These are phyloP conservation scores for Beauveria brongniartii DNA, from an alignment of 2,329 filamentous ascomycete genomes.

Conservation along the genomic window DNA sequence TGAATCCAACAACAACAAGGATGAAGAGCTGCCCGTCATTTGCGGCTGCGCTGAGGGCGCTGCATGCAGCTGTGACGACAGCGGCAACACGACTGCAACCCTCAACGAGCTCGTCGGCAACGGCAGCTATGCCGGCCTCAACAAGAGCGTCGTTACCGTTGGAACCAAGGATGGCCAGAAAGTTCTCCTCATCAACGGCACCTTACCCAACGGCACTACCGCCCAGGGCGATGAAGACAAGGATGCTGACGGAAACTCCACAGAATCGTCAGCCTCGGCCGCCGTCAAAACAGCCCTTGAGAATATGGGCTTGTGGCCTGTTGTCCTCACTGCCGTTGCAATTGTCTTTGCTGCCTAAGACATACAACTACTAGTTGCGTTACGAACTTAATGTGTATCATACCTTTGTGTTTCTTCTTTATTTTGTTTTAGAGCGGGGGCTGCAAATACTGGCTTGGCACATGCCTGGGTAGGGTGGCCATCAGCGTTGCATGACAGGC, in stretches of 20 bases:
- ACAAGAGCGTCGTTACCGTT: constrained; percentile 55
- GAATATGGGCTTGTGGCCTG: constrained; percentile 42
- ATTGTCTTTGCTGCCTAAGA: constrained; percentile 35
- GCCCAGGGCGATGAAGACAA: constrained; percentile 26
- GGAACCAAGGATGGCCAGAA: constrained; percentile 53
- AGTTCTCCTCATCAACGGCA: constrained; percentile 68
- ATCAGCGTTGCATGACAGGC: neutral
- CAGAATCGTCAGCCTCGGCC: constrained; percentile 22
- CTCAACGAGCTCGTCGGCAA: constrained; percentile 57
- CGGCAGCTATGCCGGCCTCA: constrained; percentile 50
- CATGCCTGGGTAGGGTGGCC: neutral
- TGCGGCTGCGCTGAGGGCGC: constrained; percentile 43
- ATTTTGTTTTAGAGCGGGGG: neutral
- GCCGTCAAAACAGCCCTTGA: constrained; percentile 27
- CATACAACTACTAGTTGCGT: neutral
- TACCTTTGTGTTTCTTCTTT: neutral
- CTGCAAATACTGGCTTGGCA: neutral
- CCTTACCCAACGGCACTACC: constrained; percentile 60
- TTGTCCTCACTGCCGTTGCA: constrained; percentile 34
- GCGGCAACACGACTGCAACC: constrained; percentile 45
- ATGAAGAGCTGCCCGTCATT: constrained; percentile 28
- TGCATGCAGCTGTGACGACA: constrained; percentile 62
- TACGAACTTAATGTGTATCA: constrained; percentile 4
- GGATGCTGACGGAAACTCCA: constrained; percentile 33
- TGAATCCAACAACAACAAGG: constrained; percentile 32